A percentile compares a stretch with the other conserved stretches of the same genome.
Conservation (phyloP, 2,329 filamentous ascomycete species). For the Davidsoniella eucalypti region DNA sequence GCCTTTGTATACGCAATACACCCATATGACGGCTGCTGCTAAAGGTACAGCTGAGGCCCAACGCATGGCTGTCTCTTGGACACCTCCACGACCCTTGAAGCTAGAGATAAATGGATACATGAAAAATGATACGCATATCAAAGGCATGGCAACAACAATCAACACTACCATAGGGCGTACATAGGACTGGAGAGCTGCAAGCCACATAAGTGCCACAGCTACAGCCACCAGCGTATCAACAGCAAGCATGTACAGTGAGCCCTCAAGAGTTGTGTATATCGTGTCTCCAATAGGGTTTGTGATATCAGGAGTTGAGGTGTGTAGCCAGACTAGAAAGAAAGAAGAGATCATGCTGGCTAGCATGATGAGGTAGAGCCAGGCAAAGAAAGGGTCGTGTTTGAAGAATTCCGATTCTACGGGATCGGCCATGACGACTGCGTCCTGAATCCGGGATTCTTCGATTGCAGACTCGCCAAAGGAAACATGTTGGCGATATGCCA, state of each 20-base stretch:
- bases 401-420: constrained; percentile 46
- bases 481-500: constrained; percentile 19
- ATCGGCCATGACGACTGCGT: constrained; percentile 5
- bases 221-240: constrained; percentile 85
- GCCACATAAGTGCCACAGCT: constrained; percentile 76
- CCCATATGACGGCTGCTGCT: constrained; percentile 58
- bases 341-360: constrained; percentile 74
- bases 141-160: constrained; percentile 68
- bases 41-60: constrained; percentile 69
- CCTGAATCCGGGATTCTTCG: constrained; percentile 22
- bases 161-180: constrained; percentile 67
- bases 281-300: constrained; percentile 74
- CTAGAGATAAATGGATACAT: constrained; percentile 84
- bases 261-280: constrained; percentile 75
- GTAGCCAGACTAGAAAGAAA: constrained; percentile 76
- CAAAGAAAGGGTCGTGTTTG: constrained; percentile 80
- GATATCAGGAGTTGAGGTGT: constrained; percentile 53
- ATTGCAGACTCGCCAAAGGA: constrained; percentile 31
- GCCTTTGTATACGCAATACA: constrained; percentile 66
- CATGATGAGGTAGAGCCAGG: constrained; percentile 73
- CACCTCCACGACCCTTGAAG: constrained; percentile 65
- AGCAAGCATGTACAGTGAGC: constrained; percentile 76
- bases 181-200: constrained; percentile 75
- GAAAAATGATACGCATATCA: constrained; percentile 76
- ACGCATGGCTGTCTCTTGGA: constrained; percentile 84